Percentiles rank a stretch among this genome's conserved stretches.
These are phyloP conservation scores for Gliomastix tumulicola DNA, from an alignment of 2,329 filamentous ascomycete genomes.

Conservation along the genomic window DNA sequence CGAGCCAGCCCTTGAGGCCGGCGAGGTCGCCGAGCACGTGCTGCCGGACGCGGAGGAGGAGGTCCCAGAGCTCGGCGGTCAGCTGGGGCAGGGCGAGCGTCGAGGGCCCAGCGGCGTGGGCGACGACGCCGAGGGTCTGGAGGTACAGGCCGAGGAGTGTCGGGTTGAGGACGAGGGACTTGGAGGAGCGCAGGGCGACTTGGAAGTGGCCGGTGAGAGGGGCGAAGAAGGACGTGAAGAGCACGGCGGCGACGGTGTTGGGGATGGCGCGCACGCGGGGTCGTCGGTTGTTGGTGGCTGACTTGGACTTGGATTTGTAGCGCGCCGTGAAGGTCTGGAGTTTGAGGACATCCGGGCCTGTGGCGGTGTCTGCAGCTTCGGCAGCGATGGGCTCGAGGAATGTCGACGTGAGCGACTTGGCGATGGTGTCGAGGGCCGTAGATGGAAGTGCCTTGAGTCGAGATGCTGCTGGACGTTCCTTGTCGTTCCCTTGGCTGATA, in stretches of 20 bases:
- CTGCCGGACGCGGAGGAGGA: conserved; percentile 66
- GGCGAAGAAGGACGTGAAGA: conserved; percentile 76
- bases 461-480: conserved; percentile 16
- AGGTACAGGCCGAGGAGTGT: conserved; percentile 73
- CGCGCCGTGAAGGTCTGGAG: conserved; percentile 77
- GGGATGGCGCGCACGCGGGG: conserved; percentile 51
- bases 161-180: conserved; percentile 62
- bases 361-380: conserved; percentile 69
- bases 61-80: conserved; percentile 75
- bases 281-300: no score
- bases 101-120: conserved; percentile 77
- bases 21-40: conserved; percentile 52
- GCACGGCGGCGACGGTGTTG: conserved; percentile 71
- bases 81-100: conserved; percentile 71
- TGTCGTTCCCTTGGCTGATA: conserved; percentile 22
- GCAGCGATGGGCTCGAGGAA: conserved; percentile 81
- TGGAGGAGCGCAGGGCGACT: conserved; percentile 46
- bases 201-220: conserved; percentile 79
- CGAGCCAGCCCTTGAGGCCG: conserved; percentile 68
- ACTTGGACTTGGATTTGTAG: conserved; percentile 24
- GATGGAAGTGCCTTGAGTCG: conserved; percentile 43
- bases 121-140: conserved; percentile 75
- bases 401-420: conserved; percentile 57
- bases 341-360: conserved; percentile 80
- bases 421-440: conserved; percentile 61